A percentile compares a stretch with the other conserved stretches of the same genome.
phyloP scores from a whole-genome alignment of 2,329 filamentous ascomycete species.

The Apiospora kogelbergensis region DNA sequence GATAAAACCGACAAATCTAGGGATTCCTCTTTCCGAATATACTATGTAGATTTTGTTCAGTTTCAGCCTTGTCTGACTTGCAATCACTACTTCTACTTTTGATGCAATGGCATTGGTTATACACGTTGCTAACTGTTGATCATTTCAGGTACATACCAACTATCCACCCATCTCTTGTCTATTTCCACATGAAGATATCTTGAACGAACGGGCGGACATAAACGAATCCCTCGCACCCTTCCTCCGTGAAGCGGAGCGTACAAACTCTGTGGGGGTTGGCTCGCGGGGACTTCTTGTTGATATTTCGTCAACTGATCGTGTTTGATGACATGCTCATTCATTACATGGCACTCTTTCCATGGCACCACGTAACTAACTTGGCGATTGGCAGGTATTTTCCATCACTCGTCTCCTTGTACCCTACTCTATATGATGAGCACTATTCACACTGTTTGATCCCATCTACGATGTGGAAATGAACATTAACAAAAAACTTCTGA shows the following conservation, averaged over 20 bases:
- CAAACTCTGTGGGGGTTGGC: constrained; percentile 58
- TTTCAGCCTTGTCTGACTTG: constrained; percentile 70
- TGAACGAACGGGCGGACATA: constrained; percentile 73
- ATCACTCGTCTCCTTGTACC: neutral
- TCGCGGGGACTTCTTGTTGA: constrained; percentile 60
- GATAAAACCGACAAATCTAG: constrained; percentile 59
- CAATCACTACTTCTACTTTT: constrained; percentile 23
- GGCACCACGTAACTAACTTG: neutral
- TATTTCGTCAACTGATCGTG: constrained; percentile 63
- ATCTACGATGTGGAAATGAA: constrained; percentile 34
- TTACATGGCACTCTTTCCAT: too few relatives aligned
- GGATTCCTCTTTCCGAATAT: constrained; percentile 70
- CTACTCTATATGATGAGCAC: constrained; percentile 34
- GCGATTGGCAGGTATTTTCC: constrained; percentile 7
- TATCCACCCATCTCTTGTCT: constrained; percentile 17
- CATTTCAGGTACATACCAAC: constrained; percentile 42
- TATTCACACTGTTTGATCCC: constrained; percentile 42
- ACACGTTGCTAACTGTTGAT: constrained; percentile 36
- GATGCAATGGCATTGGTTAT: constrained; percentile 17
- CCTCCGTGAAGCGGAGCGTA: constrained; percentile 58
- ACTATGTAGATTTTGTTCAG: constrained; percentile 63
- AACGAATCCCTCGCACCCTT: constrained; percentile 51
- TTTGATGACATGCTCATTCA: constrained; percentile 10
- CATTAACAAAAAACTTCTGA: constrained; percentile 34
- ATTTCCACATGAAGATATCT: constrained; percentile 56